Conservation (phyloP, 1,284 basidiomycete species). For the Malassezia equina region DNA sequence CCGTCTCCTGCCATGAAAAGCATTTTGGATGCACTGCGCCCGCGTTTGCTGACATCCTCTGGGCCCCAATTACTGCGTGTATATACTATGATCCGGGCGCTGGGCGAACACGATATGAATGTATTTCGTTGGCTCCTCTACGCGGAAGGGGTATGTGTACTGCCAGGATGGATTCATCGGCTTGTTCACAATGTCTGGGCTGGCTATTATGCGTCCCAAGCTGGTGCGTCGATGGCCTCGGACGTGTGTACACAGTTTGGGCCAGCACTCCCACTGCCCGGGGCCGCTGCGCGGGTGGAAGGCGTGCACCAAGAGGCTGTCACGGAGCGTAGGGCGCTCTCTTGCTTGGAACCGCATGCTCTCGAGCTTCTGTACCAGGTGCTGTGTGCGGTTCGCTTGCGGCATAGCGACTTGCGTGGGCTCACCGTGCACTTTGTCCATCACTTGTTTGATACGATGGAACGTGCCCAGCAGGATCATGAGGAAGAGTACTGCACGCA, state of each 20-base stretch:
- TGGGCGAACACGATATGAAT: slow-evolving; percentile 52
- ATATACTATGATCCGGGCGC: slow-evolving; percentile 63
- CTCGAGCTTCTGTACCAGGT: slow-evolving; percentile 34
- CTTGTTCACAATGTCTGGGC: slow-evolving; percentile 46
- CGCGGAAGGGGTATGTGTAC: neutral
- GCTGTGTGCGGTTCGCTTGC: slow-evolving; percentile 32
- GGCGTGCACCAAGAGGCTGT: neutral
- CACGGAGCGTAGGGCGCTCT: neutral
- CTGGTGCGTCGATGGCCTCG: neutral
- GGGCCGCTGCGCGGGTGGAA: neutral
- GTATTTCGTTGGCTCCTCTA: slow-evolving; percentile 16
- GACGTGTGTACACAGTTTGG: neutral
- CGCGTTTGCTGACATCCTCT: slow-evolving; percentile 53
- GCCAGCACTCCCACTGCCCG: slow-evolving; percentile 12
- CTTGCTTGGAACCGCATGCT: slow-evolving; percentile 47
- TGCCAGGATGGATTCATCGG: slow-evolving; percentile 29
- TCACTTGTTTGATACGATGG: slow-evolving; percentile 82
- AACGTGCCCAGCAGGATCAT: slow-evolving; percentile 70
- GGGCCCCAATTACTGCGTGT: slow-evolving; percentile 65
- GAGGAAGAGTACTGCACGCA: slow-evolving; percentile 59
- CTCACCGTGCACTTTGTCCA: slow-evolving; percentile 69
- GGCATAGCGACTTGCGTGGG: slow-evolving; percentile 1
- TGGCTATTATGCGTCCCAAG: slow-evolving; percentile 34
- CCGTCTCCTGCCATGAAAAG: neutral
- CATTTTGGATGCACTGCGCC: slow-evolving; percentile 1